phyloP scores from a whole-genome alignment of 192 early-diverging fungal genomes.

The Coemansia sp. region DNA sequence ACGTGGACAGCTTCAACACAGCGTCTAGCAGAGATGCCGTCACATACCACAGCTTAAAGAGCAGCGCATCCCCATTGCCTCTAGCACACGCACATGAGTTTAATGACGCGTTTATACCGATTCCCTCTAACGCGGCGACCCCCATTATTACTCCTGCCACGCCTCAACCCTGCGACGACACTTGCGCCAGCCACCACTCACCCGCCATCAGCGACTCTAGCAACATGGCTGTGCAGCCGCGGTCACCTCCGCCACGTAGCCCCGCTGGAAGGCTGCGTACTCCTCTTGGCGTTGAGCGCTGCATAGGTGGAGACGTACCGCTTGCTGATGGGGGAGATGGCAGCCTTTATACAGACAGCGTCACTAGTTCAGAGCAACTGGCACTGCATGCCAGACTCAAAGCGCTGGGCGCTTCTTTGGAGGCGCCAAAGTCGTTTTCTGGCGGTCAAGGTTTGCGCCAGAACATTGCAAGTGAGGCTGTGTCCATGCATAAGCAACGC shows the following conservation, averaged over 20 bases:
- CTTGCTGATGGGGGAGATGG: not conserved
- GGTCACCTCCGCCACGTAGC: not conserved
- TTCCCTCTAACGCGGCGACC: not conserved
- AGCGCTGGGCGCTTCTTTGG: not conserved
- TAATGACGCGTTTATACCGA: constrained; percentile 5
- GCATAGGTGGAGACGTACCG: not conserved
- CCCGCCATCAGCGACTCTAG: not conserved
- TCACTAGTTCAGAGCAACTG: not conserved
- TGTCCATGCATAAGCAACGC: constrained; percentile 3
- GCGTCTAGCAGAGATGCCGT: not conserved
- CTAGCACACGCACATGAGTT: not conserved
- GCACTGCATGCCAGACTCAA: not conserved
- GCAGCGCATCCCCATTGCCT: not conserved
- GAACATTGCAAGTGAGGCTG: not conserved
- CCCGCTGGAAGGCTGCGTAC: not conserved
- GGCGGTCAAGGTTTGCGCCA: not conserved
- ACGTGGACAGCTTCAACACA: constrained; percentile 6
- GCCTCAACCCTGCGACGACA: constrained; percentile 1
- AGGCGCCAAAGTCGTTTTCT: not conserved
- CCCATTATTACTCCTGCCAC: not conserved
- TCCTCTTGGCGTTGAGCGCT: not conserved
- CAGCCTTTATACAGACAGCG: not conserved
- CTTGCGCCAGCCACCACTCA: not conserved
- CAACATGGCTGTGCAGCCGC: not conserved
- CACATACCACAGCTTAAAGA: not conserved